Base-by-base conservation (phyloP, 2,329 filamentous ascomycete species). In the Zasmidium cellare region DNA sequence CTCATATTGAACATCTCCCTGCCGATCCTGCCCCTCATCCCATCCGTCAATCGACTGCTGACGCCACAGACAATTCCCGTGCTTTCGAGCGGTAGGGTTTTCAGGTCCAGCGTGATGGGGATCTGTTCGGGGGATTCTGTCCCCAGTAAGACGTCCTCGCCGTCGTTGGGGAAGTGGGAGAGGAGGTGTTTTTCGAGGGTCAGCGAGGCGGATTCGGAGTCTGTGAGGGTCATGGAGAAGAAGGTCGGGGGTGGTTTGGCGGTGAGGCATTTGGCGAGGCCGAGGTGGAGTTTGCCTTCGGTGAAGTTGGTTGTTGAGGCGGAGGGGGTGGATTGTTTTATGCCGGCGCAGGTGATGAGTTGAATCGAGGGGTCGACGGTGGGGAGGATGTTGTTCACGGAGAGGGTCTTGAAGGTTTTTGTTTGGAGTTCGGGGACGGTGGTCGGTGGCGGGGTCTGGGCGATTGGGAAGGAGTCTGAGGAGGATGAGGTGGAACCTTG, bases 61-160 rank as follows among this genome's bases (percentile, higher is more conserved):
- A 99, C 91, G 24, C 94, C 93, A 66, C 92, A 97, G 2, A 99
- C 91, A 57, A 99, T 97, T 20, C 93, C 93, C 0, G 92, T 96
- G 7, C 91, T 92, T 73, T 96, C 91, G 45, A 93, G 82, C 0
- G 93, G 90, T 44, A 97, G 78, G 45, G 85, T 86, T 19, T 85
- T 86, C 23, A 99, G 81, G 67, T 97, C 91, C 2, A 99, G 82
- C 58, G 92, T 93, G 66, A 99, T 94, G 1, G 94, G 92, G 1
- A 96, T 85, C 31, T 72, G 31, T 92, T 80, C 58, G 85, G 85
- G 64, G 87, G 87, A 53, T 86, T 86, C 48, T 84, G 90, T 60
- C 87, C 84, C 92, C 0, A 96, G 84, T 1, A 97, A 78, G 0
- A 91, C 84, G 66, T 89, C 87, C 19, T 74, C 73, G 14, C 69